Percentiles rank a stretch among this genome's conserved stretches.
These are phyloP conservation scores for Ensete glaucum DNA, from an alignment of 176 grass and related monocot genomes.

Conservation along the genomic window DNA sequence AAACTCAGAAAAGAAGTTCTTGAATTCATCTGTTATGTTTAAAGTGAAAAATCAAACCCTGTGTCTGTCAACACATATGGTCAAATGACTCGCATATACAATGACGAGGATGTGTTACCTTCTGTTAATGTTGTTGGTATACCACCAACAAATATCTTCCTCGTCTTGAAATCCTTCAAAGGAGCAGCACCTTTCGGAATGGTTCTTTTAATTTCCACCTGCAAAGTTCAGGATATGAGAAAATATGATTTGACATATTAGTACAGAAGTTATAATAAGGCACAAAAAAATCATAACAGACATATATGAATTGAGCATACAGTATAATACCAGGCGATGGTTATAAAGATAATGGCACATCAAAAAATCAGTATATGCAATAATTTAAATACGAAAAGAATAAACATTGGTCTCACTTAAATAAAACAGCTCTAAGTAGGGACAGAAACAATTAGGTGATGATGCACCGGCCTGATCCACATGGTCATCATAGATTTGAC, in stretches of 20 bases:
- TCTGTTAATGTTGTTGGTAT: constrained; percentile 56
- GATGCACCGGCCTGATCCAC: too few relatives aligned
- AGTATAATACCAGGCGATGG: too few relatives aligned
- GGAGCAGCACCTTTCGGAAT: constrained; percentile 83
- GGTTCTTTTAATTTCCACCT: constrained; percentile 94
- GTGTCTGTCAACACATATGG: neutral
- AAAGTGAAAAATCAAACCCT: constrained; percentile 8
- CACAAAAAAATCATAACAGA: neutral
- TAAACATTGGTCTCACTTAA: too few relatives aligned
- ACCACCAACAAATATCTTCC: constrained; percentile 86
- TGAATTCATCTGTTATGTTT: constrained; percentile 67
- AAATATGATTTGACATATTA: neutral
- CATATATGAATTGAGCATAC: neutral
- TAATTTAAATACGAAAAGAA: too few relatives aligned
- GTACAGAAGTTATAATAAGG: neutral
- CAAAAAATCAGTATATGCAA: too few relatives aligned
- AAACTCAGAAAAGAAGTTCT: constrained; percentile 71
- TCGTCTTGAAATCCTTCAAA: constrained; percentile 90
- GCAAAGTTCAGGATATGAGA: neutral
- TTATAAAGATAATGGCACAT: too few relatives aligned
- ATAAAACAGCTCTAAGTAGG: too few relatives aligned
- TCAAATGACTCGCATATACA: neutral
- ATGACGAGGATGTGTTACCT: constrained; percentile 25
- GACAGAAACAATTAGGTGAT: too few relatives aligned
- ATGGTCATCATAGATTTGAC: too few relatives aligned